Percentiles rank a stretch among this genome's conserved stretches.
phyloP scores from a whole-genome alignment of 2,329 filamentous ascomycete species.

The Fusarium piperis region DNA sequence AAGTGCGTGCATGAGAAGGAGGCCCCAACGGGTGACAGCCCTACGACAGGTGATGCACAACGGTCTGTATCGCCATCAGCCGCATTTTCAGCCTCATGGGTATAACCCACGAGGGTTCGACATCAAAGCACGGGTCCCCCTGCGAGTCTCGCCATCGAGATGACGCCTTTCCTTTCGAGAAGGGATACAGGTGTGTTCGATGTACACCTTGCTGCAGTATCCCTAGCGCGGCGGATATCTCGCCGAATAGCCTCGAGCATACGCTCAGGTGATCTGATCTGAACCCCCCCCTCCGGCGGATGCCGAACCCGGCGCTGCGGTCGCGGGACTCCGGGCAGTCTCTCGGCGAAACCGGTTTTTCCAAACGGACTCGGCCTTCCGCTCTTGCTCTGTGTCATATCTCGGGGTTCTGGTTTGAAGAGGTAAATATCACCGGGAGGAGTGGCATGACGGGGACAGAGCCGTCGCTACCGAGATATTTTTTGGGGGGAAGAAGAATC shows the following conservation, averaged over 20 bases:
- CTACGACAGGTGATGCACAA: background rate
- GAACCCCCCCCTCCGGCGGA: background rate
- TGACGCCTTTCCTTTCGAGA: background rate
- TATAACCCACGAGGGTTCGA: background rate
- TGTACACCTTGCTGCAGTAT: background rate
- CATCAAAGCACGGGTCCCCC: background rate
- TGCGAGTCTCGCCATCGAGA: background rate
- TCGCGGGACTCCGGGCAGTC: constrained; percentile 4
- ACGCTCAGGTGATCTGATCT: constrained; percentile 28
- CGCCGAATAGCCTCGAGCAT: constrained; percentile 18
- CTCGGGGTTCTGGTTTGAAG: background rate
- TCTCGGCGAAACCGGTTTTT: constrained; percentile 18
- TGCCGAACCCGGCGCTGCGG: background rate
- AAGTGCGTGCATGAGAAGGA: background rate
- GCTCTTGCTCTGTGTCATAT: background rate
- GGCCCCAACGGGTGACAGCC: background rate
- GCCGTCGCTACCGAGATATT: background rate
- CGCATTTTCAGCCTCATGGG: background rate
- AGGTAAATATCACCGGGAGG: background rate
- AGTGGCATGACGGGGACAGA: constrained; percentile 1
- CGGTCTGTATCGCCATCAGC: background rate
- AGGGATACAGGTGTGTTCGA: background rate
- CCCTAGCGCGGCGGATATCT: constrained; percentile 23
- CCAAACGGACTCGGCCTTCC: constrained; percentile 22
- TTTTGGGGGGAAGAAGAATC: background rate